phyloP scores from a whole-genome alignment of 441 rosid species.

The Isatis lusitanica region DNA sequence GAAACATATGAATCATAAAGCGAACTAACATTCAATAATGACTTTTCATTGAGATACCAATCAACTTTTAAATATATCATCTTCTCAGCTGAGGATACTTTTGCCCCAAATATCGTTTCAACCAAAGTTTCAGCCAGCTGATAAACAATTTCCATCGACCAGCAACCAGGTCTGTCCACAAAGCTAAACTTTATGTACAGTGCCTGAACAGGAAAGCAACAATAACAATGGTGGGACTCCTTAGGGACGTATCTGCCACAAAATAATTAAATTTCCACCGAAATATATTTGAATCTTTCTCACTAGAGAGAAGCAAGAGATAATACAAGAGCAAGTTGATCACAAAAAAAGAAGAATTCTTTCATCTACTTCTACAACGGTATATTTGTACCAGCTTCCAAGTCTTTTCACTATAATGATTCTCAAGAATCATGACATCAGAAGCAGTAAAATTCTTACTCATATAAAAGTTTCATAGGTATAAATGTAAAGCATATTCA shows the following conservation, averaged over 20 bases:
- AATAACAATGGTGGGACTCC: neutral
- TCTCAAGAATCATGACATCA: constrained; percentile 52
- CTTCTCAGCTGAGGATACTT: too few species aligned
- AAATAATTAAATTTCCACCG: neutral
- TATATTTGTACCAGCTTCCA: constrained; percentile 51
- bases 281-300: constrained; percentile 1
- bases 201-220: too few species aligned
- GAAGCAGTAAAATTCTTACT: constrained; percentile 38
- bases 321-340: constrained; percentile 20
- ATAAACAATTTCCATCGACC: too few species aligned
- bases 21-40: constrained; percentile 2
- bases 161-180: too few species aligned
- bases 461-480: constrained; percentile 32
- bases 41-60: neutral
- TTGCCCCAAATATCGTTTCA: too few species aligned
- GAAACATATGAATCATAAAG: constrained; percentile 18
- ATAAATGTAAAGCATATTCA: constrained; percentile 1
- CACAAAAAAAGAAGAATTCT: constrained; percentile 21
- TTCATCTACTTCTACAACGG: constrained; percentile 35
- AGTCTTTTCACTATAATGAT: constrained; percentile 44
- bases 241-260: too few species aligned
- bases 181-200: neutral
- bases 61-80: neutral
- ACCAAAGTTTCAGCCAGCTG: too few species aligned
- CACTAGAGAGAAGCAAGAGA: constrained; percentile 22